These are phyloP conservation scores for Fennellomyces sp. DNA, from an alignment of 371 early-diverging fungal species.

Conservation along the genomic window DNA sequence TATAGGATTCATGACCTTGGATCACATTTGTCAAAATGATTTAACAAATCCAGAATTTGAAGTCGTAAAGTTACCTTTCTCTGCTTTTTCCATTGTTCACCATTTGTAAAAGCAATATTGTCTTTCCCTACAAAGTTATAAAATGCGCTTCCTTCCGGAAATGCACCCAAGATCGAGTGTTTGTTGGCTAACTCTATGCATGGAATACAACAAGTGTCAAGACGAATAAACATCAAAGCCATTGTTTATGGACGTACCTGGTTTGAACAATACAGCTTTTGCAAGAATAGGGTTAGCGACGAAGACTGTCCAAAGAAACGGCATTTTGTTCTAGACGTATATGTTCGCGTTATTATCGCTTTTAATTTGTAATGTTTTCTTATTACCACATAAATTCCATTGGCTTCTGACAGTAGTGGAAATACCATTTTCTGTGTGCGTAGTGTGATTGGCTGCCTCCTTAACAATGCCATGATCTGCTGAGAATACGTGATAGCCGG, in stretches of 20 bases:
- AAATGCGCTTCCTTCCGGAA: constrained; percentile 7
- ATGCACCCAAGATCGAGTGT: not conserved
- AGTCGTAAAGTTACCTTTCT: constrained; percentile 24
- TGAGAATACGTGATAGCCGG: constrained; percentile 3
- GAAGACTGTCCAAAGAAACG: constrained; percentile 31
- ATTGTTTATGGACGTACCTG: constrained; percentile 21
- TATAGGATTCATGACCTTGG: constrained; percentile 33
- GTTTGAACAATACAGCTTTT: constrained; percentile 23
- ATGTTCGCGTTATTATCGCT: not conserved
- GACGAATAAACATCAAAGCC: not conserved
- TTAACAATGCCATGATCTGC: not conserved
- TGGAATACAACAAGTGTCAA: constrained; percentile 12
- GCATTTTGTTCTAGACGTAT: constrained; percentile 16
- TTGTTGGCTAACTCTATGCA: constrained; percentile 7
- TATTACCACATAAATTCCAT: constrained; percentile 13
- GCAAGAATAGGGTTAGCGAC: constrained; percentile 32
- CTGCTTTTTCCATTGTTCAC: constrained; percentile 37
- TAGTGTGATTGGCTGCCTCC: not conserved
- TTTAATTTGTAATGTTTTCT: not conserved
- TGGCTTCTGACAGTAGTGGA: constrained; percentile 3
- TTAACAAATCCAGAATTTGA: not conserved
- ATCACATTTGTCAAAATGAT: not conserved
- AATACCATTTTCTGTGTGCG: constrained; percentile 5
- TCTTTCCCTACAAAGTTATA: constrained; percentile 25
- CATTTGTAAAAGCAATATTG: constrained; percentile 32